Evolutionary conservation across 108 stramenopile species (phyloP).

Genomic region (Heterococcus sp.): DNA sequence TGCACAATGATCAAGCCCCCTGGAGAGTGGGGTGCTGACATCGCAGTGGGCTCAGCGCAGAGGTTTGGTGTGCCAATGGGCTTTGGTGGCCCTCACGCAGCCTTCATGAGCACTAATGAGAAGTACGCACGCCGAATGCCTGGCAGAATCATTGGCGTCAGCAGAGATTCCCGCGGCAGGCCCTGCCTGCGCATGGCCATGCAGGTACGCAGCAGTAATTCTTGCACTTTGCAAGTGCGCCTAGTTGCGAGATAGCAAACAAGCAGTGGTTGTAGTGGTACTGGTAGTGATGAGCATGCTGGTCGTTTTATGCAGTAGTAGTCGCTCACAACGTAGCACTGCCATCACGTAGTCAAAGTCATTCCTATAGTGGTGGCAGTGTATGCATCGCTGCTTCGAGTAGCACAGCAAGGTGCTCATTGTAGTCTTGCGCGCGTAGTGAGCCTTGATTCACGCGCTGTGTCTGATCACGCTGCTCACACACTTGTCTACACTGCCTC

Average conservation of each 20-base stretch:
- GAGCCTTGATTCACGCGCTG: too few species aligned
- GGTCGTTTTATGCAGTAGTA: too few species aligned
- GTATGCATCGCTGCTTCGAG: too few species aligned
- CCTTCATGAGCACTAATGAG: slow-evolving; percentile 86
- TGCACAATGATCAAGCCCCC: slow-evolving; percentile 80
- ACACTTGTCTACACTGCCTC: not conserved
- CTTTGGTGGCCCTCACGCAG: slow-evolving; percentile 98
- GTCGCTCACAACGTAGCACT: too few species aligned
- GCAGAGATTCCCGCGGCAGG: slow-evolving; percentile 78
- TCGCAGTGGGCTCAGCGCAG: slow-evolving; percentile 95
- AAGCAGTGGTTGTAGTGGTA: too few species aligned
- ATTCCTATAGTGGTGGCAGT: too few species aligned
- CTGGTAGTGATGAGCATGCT: too few species aligned
- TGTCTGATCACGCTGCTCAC: too few species aligned
- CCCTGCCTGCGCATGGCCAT: slow-evolving; percentile 98
- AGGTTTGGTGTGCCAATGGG: slow-evolving; percentile 99
- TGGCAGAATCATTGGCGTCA: slow-evolving; percentile 89
- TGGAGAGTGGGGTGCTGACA: slow-evolving; percentile 91
- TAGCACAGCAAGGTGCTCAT: too few species aligned
- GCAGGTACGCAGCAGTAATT: slow-evolving; percentile 90
- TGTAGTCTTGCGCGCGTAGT: too few species aligned
- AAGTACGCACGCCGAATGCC: slow-evolving; percentile 93
- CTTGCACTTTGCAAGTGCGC: slow-evolving; percentile 96
- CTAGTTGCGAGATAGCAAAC: too few species aligned
- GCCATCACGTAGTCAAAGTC: too few species aligned